A percentile compares a stretch with the other conserved stretches of the same genome.
phyloP scores from a whole-genome alignment of 768 basidiomycete species.

The Pulveroboletus frians region DNA sequence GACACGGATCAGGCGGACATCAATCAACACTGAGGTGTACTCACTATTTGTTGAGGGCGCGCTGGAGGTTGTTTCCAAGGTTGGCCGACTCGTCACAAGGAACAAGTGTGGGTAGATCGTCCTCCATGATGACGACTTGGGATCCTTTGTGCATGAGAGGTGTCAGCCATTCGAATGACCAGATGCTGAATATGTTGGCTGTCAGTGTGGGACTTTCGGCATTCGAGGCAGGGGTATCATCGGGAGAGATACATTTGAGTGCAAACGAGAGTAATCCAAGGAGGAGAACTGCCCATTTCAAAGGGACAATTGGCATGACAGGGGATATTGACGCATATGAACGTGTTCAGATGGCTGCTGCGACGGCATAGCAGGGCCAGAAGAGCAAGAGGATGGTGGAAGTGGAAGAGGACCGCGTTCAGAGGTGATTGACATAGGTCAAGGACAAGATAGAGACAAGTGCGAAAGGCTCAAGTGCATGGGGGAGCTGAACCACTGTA shows the following conservation, averaged over 20 bases:
- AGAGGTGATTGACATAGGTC: slow-evolving; percentile 65
- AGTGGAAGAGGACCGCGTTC: slow-evolving; percentile 68
- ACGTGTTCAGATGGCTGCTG: slow-evolving; percentile 52
- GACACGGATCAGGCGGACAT: background rate
- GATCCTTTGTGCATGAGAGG: slow-evolving; percentile 69
- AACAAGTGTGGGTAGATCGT: slow-evolving; percentile 75
- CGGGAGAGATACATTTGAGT: slow-evolving; percentile 69
- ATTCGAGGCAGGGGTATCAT: slow-evolving; percentile 37
- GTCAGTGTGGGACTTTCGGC: slow-evolving; percentile 66
- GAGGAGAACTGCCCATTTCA: slow-evolving; percentile 40
- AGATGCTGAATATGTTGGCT: slow-evolving; percentile 78
- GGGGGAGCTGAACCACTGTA: slow-evolving; percentile 41
- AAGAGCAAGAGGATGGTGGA: slow-evolving; percentile 68
- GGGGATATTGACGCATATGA: slow-evolving; percentile 41
- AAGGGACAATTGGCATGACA: slow-evolving; percentile 33
- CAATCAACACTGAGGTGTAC: slow-evolving; percentile 18
- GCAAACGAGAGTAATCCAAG: slow-evolving; percentile 53
- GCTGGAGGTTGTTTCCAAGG: slow-evolving; percentile 57
- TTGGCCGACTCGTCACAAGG: slow-evolving; percentile 63
- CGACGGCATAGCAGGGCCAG: slow-evolving; percentile 65
- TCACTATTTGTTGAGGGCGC: slow-evolving; percentile 60
- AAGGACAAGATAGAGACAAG: slow-evolving; percentile 45
- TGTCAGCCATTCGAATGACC: slow-evolving; percentile 87
- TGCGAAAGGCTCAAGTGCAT: slow-evolving; percentile 55
- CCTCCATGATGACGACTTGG: slow-evolving; percentile 66